Evolutionary conservation across 805 yeast genomes (phyloP).

Genomic region (Ogataea dorogensis): DNA sequence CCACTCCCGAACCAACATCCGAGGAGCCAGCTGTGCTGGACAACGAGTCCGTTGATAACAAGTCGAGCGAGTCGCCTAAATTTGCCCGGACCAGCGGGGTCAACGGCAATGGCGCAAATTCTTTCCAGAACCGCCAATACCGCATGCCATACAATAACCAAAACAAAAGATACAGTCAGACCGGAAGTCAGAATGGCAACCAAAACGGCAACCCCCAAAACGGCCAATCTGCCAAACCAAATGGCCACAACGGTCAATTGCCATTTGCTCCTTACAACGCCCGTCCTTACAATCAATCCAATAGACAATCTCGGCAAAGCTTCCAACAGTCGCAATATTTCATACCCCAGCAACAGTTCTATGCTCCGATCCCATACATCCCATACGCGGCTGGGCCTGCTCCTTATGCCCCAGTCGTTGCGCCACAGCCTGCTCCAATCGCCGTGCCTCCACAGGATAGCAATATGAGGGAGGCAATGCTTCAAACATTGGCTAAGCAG

Average conservation of each 20-base stretch:
- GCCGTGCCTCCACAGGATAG: constrained; percentile 22
- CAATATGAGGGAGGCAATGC: constrained; percentile 22
- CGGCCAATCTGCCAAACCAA: constrained; percentile 1
- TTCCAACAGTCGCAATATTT: constrained; percentile 24
- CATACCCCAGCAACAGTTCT: constrained; percentile 25
- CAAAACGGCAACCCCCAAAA: no score
- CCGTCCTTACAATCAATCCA: constrained; percentile 24
- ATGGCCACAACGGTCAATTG: constrained; percentile 16
- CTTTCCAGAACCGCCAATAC: constrained; percentile 23
- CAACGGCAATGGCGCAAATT: constrained; percentile 4
- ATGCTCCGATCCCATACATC: constrained; percentile 27
- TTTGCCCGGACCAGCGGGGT: constrained; percentile 3
- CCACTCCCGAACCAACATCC: constrained; percentile 2
- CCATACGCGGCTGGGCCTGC: constrained; percentile 21
- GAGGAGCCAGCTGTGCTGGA: constrained; percentile 3
- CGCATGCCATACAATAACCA: constrained; percentile 22
- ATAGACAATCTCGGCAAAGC: constrained; percentile 21
- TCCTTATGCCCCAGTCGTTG: constrained; percentile 19
- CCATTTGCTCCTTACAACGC: constrained; percentile 25
- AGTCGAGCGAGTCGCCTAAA: constrained; percentile 4
- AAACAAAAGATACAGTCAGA: constrained; percentile 24
- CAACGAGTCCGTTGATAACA: constrained; percentile 6
- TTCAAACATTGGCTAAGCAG: constrained; percentile 46
- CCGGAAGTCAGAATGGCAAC: constrained; percentile 20
- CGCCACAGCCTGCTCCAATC: constrained; percentile 20